A percentile compares a stretch with the other conserved stretches of the same genome.
These are phyloP conservation scores for Mortierella sp. DNA, from an alignment of 371 early-diverging fungal genomes.

Conservation along the genomic window DNA sequence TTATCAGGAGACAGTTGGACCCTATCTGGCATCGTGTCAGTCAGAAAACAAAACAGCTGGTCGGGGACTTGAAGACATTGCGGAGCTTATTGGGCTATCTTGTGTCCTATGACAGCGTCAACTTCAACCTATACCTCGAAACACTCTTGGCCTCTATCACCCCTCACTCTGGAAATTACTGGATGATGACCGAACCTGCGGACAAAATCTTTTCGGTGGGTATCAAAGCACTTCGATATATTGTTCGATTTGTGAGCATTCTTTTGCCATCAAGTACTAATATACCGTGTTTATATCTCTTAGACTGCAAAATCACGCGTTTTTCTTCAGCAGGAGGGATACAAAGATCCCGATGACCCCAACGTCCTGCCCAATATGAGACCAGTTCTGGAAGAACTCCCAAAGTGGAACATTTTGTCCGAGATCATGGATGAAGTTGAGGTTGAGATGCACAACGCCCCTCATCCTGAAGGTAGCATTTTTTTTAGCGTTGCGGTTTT, in stretches of 20 bases:
- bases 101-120: constrained; percentile 89
- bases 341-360: constrained; percentile 60
- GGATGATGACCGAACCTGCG: constrained; percentile 92
- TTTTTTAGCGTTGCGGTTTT: not conserved
- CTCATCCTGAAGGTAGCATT: constrained; percentile 55
- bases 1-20: constrained; percentile 83
- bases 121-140: constrained; percentile 90
- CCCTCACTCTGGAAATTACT: constrained; percentile 64
- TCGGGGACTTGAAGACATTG: constrained; percentile 80
- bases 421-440: constrained; percentile 86
- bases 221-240: not conserved
- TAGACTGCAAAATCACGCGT: constrained; percentile 77
- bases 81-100: constrained; percentile 83
- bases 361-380: constrained; percentile 73
- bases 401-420: constrained; percentile 89
- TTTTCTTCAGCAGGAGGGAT: constrained; percentile 62
- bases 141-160: constrained; percentile 76
- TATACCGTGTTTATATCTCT: not conserved
- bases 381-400: constrained; percentile 89
- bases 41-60: constrained; percentile 80
- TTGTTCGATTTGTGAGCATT: not conserved
- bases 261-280: not conserved
- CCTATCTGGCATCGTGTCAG: constrained; percentile 93
- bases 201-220: constrained; percentile 75
- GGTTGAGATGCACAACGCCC: constrained; percentile 60